These are phyloP conservation scores for Niveomyces coronatus DNA, from an alignment of 2,329 filamentous ascomycete genomes.

Conservation along the genomic window DNA sequence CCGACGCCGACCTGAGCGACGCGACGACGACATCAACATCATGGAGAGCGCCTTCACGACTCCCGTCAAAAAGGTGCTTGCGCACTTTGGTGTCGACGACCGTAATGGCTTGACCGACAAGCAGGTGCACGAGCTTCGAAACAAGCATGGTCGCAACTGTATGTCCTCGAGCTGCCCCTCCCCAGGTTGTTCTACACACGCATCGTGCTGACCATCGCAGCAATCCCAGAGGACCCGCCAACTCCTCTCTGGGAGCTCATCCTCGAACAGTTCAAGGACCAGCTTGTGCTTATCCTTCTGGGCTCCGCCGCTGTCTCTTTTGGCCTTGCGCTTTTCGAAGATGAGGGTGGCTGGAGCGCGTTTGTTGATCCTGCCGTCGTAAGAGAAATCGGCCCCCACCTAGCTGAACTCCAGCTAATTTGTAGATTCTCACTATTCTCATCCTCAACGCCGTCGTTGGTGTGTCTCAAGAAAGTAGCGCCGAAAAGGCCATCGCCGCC, in stretches of 20 bases:
- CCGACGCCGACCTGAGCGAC: not conserved
- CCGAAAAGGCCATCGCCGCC: slow-evolving; percentile 95
- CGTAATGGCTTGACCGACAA: slow-evolving; percentile 44
- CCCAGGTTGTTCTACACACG: not conserved
- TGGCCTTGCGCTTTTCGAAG: slow-evolving; percentile 83
- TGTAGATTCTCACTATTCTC: slow-evolving; percentile 86
- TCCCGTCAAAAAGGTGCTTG: slow-evolving; percentile 47
- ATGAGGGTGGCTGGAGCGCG: slow-evolving; percentile 87
- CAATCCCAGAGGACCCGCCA: slow-evolving; percentile 75
- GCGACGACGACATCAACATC: slow-evolving; percentile 13
- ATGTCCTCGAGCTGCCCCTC: slow-evolving; percentile 19
- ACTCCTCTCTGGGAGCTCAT: slow-evolving; percentile 95
- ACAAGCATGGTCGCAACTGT: slow-evolving; percentile 59
- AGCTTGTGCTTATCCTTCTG: slow-evolving; percentile 89
- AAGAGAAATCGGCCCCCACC: slow-evolving; percentile 30
- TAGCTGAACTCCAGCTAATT: slow-evolving; percentile 4
- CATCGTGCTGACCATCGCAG: slow-evolving; percentile 22
- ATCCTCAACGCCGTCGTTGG: slow-evolving; percentile 95
- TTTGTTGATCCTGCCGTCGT: slow-evolving; percentile 95
- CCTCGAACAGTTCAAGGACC: slow-evolving; percentile 97
- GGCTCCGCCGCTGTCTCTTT: slow-evolving; percentile 92
- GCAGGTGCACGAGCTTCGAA: slow-evolving; percentile 45
- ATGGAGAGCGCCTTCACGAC: slow-evolving; percentile 57
- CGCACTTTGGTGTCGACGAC: slow-evolving; percentile 45
- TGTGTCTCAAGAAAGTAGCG: slow-evolving; percentile 96